Evolutionary conservation across 2,329 filamentous ascomycete species (phyloP).

Genomic region (Lasiodiplodia citricola): DNA sequence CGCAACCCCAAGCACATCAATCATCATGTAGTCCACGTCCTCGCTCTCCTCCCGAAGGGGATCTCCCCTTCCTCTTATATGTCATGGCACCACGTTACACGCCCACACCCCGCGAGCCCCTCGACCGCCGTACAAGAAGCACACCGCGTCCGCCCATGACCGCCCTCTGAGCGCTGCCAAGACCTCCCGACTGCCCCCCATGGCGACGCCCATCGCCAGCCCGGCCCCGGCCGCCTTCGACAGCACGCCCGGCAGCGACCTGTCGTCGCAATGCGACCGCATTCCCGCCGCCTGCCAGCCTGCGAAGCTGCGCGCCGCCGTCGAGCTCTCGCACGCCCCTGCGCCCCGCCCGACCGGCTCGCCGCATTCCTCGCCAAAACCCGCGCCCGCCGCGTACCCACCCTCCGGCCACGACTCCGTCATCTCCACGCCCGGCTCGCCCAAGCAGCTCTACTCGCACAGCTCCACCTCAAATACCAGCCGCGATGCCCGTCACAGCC

Average conservation of each 20-base stretch:
- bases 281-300: conserved; percentile 18
- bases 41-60: conserved; percentile 21
- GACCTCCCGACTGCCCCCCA: conserved; percentile 11
- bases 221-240: conserved; percentile 14
- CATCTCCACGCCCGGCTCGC: conserved; percentile 43
- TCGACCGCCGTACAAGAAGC: not conserved
- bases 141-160: conserved; percentile 4
- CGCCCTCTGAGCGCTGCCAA: conserved; percentile 17
- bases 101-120: not conserved
- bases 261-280: conserved; percentile 7
- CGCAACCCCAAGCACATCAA: conserved; percentile 26
- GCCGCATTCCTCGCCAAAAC: conserved; percentile 22
- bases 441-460: conserved; percentile 40
- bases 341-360: conserved; percentile 29
- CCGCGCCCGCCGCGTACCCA: conserved; percentile 13
- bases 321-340: conserved; percentile 36
- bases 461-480: conserved; percentile 41
- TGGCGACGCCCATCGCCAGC: conserved; percentile 33
- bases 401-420: conserved; percentile 41
- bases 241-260: conserved; percentile 28
- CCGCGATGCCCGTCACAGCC: conserved; percentile 27
- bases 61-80: conserved; percentile 24
- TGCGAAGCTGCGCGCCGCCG: conserved; percentile 28
- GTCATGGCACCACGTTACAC: conserved; percentile 25
- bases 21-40: conserved; percentile 20